Percentiles rank a stretch among this genome's conserved stretches.
phyloP scores from a whole-genome alignment of 2,329 filamentous ascomycete species.

The Sporothrix brasiliensis region DNA sequence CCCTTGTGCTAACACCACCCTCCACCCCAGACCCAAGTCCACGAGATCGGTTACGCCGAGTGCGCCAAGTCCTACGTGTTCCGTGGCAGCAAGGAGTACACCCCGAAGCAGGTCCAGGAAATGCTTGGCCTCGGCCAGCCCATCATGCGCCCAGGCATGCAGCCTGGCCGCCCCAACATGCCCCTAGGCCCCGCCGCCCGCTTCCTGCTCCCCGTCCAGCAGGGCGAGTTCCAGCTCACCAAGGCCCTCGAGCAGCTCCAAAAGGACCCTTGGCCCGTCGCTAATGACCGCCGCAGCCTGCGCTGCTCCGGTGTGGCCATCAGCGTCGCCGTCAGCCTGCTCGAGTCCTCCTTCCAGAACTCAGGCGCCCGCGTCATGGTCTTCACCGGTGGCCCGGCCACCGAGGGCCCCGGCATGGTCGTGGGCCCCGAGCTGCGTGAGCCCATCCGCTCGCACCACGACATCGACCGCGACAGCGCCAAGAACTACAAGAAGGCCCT shows the following conservation, averaged over 20 bases:
- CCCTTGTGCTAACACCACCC: constrained; percentile 36
- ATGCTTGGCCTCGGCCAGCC: constrained; percentile 86
- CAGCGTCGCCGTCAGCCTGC: constrained; percentile 86
- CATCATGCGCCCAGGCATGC: constrained; percentile 72
- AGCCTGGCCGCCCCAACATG: constrained; percentile 67
- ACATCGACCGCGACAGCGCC: constrained; percentile 97
- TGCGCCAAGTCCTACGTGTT: constrained; percentile 99
- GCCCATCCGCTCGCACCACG: constrained; percentile 95
- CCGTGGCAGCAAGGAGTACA: constrained; percentile 95
- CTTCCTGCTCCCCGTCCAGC: constrained; percentile 90
- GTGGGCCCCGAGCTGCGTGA: constrained; percentile 94
- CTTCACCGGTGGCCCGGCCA: constrained; percentile 91
- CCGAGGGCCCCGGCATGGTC: constrained; percentile 94
- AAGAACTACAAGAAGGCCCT: constrained; percentile 99
- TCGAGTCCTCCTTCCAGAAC: constrained; percentile 96
- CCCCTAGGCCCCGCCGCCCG: constrained; percentile 80
- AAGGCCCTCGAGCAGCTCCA: constrained; percentile 94
- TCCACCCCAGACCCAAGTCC: constrained; percentile 74
- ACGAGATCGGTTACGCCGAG: constrained; percentile 96
- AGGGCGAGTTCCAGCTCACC: constrained; percentile 96
- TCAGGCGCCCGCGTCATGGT: constrained; percentile 95
- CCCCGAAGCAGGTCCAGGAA: constrained; percentile 98
- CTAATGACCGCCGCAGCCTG: constrained; percentile 85
- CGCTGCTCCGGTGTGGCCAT: constrained; percentile 96
- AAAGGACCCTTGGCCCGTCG: constrained; percentile 96